A percentile compares a stretch with the other conserved stretches of the same genome.
Evolutionary conservation across 108 stramenopile genomes (phyloP).

Genomic region (Thalassiosira profunda): DNA sequence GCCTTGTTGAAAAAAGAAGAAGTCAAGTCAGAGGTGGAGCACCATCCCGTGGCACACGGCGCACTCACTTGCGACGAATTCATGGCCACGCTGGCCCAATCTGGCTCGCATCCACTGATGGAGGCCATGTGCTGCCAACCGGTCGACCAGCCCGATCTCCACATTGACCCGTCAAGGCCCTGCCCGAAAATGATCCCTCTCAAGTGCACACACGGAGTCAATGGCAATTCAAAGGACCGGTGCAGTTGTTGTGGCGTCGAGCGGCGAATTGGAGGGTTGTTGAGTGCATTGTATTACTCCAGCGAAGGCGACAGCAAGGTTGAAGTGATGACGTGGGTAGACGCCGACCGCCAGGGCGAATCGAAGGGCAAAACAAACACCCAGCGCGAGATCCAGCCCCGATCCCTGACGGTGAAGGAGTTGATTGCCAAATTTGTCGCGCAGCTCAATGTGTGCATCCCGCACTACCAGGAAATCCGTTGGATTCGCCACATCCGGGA

Average conservation of each 20-base stretch:
- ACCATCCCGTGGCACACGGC: background rate
- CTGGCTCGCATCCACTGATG: background rate
- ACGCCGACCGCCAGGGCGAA: constrained; percentile 1
- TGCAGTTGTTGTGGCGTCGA: background rate
- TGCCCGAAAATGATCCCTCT: background rate
- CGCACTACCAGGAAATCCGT: constrained; percentile 15
- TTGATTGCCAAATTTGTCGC: background rate
- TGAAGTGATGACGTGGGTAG: constrained; percentile 4
- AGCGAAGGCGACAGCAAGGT: background rate
- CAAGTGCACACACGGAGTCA: background rate
- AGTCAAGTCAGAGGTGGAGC: background rate
- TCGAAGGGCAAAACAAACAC: constrained; percentile 13
- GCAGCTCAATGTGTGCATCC: background rate
- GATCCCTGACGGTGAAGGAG: background rate
- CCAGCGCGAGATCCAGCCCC: constrained; percentile 6
- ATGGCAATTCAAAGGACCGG: background rate
- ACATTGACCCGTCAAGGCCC: background rate
- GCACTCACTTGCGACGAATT: background rate
- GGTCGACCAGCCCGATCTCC: background rate
- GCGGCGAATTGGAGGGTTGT: background rate
- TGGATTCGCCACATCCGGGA: constrained; percentile 8
- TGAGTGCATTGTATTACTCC: background rate
- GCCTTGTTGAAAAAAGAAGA: background rate
- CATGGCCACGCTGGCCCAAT: background rate
- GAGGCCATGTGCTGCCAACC: background rate